Evolutionary conservation across 805 yeast species (phyloP), one percentile per base, ranked within the genome.

Genomic region (Candida koratica): DNA sequence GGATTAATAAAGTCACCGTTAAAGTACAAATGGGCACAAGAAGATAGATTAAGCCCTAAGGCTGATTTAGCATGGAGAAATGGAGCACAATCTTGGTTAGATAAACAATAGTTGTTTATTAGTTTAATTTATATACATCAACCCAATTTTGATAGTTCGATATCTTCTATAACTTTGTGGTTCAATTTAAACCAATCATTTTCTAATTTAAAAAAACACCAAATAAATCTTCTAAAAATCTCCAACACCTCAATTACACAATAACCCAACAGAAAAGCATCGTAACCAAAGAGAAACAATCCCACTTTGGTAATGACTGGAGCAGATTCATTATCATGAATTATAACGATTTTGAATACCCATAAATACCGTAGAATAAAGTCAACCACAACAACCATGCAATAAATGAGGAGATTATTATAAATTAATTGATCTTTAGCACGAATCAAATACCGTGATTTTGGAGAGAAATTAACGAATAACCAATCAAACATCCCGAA

Each of bases 191-290:
- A 42, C 55, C 66, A 79, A 53, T 90, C 97, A 19, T 83, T 75
- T 47, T 93, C 97, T 12, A 89, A 61, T 51, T 93, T 81, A 53
- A 90, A 65, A 42, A 85, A 73, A 27, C 88, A 76, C 99, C 99
- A 93, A 34, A 87, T 60, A 78, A 89, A 85, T 53, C 98, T 73
- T 60, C 98, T 71, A 6, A 81, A 46, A 5, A 93, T 66, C 55
- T 93, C 98, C 36, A 89, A 58, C 3, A 76, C 46, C 51, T 89
- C 93, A 37, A 86, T 62, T 8, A 74, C 58, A 43, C 84, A 81
- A 38, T 79, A 71, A 1, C 93, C 89, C 17, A 69, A 57, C 16
- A 74, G 67, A 16, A 60, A 58, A 17, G 56, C 56, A 46, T 64
- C 66, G 39, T 58, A 56, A 3, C 67, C 70, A 42, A 63, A 67